Percentiles rank a stretch among this genome's conserved stretches.
These are phyloP conservation scores for Ophiostoma novo-ulmi DNA, from an alignment of 2,329 filamentous ascomycete species.

Conservation along the genomic window DNA sequence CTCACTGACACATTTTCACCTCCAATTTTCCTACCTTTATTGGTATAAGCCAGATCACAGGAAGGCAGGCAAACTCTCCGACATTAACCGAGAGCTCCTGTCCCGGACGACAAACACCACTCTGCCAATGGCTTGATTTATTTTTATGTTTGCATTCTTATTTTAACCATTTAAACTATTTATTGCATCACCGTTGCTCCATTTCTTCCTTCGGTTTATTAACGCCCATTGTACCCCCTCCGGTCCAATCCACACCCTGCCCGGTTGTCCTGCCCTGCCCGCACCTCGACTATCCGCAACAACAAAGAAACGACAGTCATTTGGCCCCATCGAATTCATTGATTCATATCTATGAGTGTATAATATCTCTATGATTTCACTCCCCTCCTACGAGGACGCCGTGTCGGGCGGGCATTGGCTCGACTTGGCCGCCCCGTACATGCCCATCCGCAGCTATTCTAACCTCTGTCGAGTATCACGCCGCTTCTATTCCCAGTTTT, in stretches of 20 bases:
- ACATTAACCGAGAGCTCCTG: no score
- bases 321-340: conserved; percentile 32
- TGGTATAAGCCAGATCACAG: not conserved
- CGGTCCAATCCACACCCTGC: not conserved
- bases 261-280: not conserved
- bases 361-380: not conserved
- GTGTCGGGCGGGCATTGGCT: conserved; percentile 46
- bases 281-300: not conserved
- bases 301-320: conserved; percentile 4
- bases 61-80: not conserved
- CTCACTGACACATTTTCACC: not conserved
- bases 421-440: conserved; percentile 42
- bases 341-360: not conserved
- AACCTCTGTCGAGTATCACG: conserved; percentile 46
- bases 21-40: not conserved
- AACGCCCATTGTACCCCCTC: not conserved
- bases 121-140: no score
- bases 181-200: not conserved
- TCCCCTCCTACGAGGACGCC: conserved; percentile 46
- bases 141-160: not conserved
- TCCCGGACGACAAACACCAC: not conserved
- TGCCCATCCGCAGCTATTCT: conserved; percentile 40
- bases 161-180: not conserved
- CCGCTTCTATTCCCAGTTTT: conserved; percentile 46
- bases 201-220: not conserved